These are phyloP conservation scores for Pestalotiopsis sp. DNA, from an alignment of 2,329 filamentous ascomycete genomes.

Conservation along the genomic window DNA sequence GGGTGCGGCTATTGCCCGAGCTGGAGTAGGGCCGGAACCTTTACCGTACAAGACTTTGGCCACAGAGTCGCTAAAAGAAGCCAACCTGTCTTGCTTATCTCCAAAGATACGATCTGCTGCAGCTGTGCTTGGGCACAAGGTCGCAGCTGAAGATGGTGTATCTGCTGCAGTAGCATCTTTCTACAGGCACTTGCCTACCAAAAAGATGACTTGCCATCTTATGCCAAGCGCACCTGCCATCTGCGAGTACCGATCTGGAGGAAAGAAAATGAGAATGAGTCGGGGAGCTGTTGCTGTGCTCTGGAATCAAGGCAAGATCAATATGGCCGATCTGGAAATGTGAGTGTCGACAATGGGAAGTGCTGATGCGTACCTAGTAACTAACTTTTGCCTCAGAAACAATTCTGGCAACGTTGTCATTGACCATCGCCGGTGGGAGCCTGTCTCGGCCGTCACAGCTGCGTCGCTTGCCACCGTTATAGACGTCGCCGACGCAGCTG, in stretches of 20 bases:
- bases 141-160: constrained; percentile 38
- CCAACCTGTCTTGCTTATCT: constrained; percentile 35
- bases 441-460: constrained; percentile 19
- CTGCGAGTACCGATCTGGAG: constrained; percentile 45
- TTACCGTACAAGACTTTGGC: constrained; percentile 36
- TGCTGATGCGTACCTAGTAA: background rate
- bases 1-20: constrained; percentile 40
- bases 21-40: constrained; percentile 40
- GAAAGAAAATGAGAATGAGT: constrained; percentile 1
- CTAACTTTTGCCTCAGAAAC: background rate
- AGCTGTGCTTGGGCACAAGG: constrained; percentile 33
- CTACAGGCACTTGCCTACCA: constrained; percentile 34
- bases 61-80: constrained; percentile 34
- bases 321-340: background rate
- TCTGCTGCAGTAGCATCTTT: constrained; percentile 40
- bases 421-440: constrained; percentile 21
- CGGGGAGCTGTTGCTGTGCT: constrained; percentile 8
- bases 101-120: constrained; percentile 32
- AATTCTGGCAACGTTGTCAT: constrained; percentile 1
- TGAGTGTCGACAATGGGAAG: background rate
- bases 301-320: constrained; percentile 1
- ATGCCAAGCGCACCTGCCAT: constrained; percentile 51
- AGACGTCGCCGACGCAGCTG: constrained; percentile 16
- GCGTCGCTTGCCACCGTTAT: constrained; percentile 18
- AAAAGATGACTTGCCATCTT: constrained; percentile 63